Evolutionary conservation across 2,329 filamentous ascomycete genomes (phyloP).

Genomic region (Tolypocladium cylindrosporum): DNA sequence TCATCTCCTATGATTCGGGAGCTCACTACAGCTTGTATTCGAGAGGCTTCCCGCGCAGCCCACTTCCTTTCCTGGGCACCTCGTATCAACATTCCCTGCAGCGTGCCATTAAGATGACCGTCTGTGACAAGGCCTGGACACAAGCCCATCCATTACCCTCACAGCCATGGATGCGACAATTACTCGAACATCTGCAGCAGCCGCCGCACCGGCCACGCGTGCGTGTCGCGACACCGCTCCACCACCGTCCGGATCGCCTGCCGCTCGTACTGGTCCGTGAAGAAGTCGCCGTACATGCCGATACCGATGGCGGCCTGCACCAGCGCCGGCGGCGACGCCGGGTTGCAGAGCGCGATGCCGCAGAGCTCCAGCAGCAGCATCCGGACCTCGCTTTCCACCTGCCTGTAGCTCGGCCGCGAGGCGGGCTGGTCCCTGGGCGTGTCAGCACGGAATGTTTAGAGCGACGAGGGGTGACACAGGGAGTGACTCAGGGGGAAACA

Average conservation of each 20-base stretch:
- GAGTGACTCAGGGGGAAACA: too few species aligned
- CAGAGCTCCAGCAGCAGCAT: slow-evolving; percentile 27
- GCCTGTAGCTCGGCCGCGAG: slow-evolving; percentile 20
- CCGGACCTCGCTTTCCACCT: slow-evolving; percentile 26
- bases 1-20: too few species aligned
- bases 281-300: slow-evolving; percentile 31
- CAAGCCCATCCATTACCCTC: neutral
- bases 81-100: too few species aligned
- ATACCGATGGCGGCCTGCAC: slow-evolving; percentile 29
- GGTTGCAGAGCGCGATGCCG: slow-evolving; percentile 29
- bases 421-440: slow-evolving; percentile 13
- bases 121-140: too few species aligned
- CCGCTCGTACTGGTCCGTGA: slow-evolving; percentile 28
- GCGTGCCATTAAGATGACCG: too few species aligned
- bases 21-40: too few species aligned
- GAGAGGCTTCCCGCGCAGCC: too few species aligned
- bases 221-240: slow-evolving; percentile 33
- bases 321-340: slow-evolving; percentile 24
- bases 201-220: slow-evolving; percentile 28
- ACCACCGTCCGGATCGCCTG: slow-evolving; percentile 26
- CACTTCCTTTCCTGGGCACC: too few species aligned
- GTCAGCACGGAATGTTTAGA: neutral
- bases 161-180: neutral
- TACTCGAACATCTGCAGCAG: slow-evolving; percentile 25
- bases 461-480: too few species aligned